Percentiles rank a stretch among this genome's conserved stretches.
These are phyloP conservation scores for Tetrapisispora arboricola DNA, from an alignment of 805 yeast species.

Conservation along the genomic window DNA sequence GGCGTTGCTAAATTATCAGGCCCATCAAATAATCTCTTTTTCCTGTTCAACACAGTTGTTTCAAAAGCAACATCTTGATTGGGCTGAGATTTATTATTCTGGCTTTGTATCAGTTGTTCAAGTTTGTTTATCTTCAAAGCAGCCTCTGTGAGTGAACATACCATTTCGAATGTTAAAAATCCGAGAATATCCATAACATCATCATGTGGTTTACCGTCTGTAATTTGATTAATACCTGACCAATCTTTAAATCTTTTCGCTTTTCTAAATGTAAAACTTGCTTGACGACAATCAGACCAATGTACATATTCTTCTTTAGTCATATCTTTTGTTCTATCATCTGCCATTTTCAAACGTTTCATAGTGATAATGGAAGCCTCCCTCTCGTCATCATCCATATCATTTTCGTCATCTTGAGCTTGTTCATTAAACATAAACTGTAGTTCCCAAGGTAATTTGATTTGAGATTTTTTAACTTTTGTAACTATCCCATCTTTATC, in stretches of 20 bases:
- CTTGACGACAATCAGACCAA: constrained; percentile 98
- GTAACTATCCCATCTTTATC: constrained; percentile 38
- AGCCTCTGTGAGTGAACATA: constrained; percentile 85
- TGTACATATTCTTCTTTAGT: constrained; percentile 96
- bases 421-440: constrained; percentile 90
- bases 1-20: constrained; percentile 81
- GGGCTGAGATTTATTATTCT: constrained; percentile 28
- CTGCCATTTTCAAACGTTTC: constrained; percentile 83
- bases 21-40: constrained; percentile 66
- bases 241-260: constrained; percentile 92
- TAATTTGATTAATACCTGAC: constrained; percentile 77
- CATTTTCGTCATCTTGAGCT: constrained; percentile 61
- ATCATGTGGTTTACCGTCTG: constrained; percentile 88
- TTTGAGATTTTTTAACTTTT: constrained; percentile 62
- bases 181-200: constrained; percentile 95
- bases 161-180: constrained; percentile 91
- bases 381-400: constrained; percentile 77
- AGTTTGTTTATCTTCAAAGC: constrained; percentile 71
- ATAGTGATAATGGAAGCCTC: constrained; percentile 85
- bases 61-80: constrained; percentile 29
- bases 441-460: constrained; percentile 89
- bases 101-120: constrained; percentile 42
- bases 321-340: constrained; percentile 87
- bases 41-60: constrained; percentile 36
- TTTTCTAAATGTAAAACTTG: constrained; percentile 89